Evolutionary conservation across 176 grass and related monocot species (phyloP).

Genomic region (Chrysopogon serrulatus): DNA sequence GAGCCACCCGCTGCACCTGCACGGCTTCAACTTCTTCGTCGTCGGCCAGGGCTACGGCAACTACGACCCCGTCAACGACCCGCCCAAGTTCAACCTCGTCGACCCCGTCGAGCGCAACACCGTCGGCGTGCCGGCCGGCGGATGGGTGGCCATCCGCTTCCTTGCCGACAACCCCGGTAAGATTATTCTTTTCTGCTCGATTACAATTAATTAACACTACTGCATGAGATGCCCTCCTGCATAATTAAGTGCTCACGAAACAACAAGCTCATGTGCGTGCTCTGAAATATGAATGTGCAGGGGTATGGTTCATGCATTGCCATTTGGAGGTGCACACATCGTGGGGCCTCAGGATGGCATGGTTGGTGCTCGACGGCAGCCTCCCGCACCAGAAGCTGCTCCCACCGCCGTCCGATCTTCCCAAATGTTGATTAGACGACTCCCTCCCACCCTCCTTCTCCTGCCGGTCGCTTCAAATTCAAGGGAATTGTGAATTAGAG

Average conservation of each 20-base stretch:
- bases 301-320: slow-evolving; percentile 73
- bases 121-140: slow-evolving; percentile 53
- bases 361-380: slow-evolving; percentile 39
- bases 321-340: slow-evolving; percentile 55
- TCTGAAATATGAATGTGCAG: background rate
- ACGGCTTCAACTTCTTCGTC: slow-evolving; percentile 84
- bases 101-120: slow-evolving; percentile 87
- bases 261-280: too few relatives aligned
- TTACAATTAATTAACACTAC: too few relatives aligned
- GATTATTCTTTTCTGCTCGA: too few relatives aligned
- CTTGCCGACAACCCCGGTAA: slow-evolving; percentile 75
- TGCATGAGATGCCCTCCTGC: too few relatives aligned
- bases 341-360: slow-evolving; percentile 64
- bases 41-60: slow-evolving; percentile 68
- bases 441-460: too few relatives aligned
- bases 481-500: slow-evolving; percentile 16
- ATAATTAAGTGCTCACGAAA: too few relatives aligned
- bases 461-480: background rate
- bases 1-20: slow-evolving; percentile 88
- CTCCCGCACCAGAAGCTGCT: slow-evolving; percentile 40
- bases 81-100: slow-evolving; percentile 64
- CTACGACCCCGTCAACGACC: slow-evolving; percentile 47
- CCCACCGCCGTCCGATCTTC: slow-evolving; percentile 51
- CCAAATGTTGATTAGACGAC: slow-evolving; percentile 31
- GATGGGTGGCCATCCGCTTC: slow-evolving; percentile 79